Evolutionary conservation across 768 basidiomycete genomes (phyloP).

Genomic region (Russula brevipes): DNA sequence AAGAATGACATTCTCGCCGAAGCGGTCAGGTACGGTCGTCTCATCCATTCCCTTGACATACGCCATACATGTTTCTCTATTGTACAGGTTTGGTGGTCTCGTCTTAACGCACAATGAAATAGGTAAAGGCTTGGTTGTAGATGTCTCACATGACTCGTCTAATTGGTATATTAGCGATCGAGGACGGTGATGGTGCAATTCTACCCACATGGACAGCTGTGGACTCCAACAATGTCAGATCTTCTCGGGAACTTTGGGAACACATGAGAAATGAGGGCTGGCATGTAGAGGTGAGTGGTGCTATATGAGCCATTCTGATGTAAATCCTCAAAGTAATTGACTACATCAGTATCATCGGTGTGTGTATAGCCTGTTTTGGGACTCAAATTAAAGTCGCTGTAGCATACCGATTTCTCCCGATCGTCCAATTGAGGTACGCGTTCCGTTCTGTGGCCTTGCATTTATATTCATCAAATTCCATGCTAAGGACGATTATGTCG

Average conservation of each 20-base stretch:
- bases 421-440: conserved; percentile 75
- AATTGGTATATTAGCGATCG: conserved; percentile 36
- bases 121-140: conserved; percentile 39
- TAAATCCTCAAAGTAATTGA: background rate
- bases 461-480: background rate
- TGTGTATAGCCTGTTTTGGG: conserved; percentile 23
- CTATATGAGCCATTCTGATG: conserved; percentile 7
- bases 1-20: conserved; percentile 91
- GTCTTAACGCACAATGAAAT: conserved; percentile 93
- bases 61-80: background rate
- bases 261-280: conserved; percentile 75
- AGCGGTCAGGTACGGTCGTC: conserved; percentile 50
- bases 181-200: conserved; percentile 72
- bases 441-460: background rate
- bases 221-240: conserved; percentile 76
- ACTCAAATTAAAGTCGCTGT: conserved; percentile 6
- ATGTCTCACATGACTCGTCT: background rate
- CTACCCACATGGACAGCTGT: conserved; percentile 93
- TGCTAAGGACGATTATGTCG: conserved; percentile 84
- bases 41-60: conserved; percentile 10
- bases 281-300: conserved; percentile 72
- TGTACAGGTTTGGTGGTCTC: conserved; percentile 76
- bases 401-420: conserved; percentile 95
- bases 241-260: conserved; percentile 82
- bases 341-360: conserved; percentile 66